Conservation (phyloP, 1,284 basidiomycete species). For the Somion occarium region DNA sequence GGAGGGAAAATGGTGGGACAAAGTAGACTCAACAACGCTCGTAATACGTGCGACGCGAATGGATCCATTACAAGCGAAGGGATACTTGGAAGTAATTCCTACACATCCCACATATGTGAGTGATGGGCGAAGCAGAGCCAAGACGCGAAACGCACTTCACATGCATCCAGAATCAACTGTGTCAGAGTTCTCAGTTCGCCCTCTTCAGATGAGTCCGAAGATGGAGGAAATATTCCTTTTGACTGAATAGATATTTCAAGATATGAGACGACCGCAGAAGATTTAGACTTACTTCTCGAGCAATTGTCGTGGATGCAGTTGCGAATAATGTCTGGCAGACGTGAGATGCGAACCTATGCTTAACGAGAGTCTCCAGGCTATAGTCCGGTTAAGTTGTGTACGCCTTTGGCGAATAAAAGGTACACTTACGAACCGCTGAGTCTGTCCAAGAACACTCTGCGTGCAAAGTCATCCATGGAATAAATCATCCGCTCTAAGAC, state of each 20-base stretch:
- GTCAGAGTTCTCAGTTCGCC: conserved; percentile 74
- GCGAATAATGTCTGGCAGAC: conserved; percentile 86
- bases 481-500: conserved; percentile 84
- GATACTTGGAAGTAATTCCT: conserved; percentile 70
- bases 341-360: conserved; percentile 88
- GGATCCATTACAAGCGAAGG: conserved; percentile 70
- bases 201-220: conserved; percentile 43
- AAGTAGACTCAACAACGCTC: conserved; percentile 73
- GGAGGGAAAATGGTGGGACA: conserved; percentile 47
- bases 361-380: conserved; percentile 65
- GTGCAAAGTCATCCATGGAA: conserved; percentile 92
- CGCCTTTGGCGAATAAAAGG: background rate
- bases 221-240: conserved; percentile 54
- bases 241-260: conserved; percentile 35
- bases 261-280: background rate
- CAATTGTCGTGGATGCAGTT: conserved; percentile 69
- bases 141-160: conserved; percentile 46
- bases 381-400: conserved; percentile 4
- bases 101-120: conserved; percentile 8
- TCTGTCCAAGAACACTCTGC: conserved; percentile 83
- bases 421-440: conserved; percentile 77
- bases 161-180: conserved; percentile 58
- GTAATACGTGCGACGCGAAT: conserved; percentile 85
- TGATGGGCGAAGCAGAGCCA: background rate
- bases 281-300: conserved; percentile 64